Evolutionary conservation across 306 rosid species (phyloP), one percentile per base, ranked within the genome.

Genomic region (Elaeagnus macrophylla): DNA sequence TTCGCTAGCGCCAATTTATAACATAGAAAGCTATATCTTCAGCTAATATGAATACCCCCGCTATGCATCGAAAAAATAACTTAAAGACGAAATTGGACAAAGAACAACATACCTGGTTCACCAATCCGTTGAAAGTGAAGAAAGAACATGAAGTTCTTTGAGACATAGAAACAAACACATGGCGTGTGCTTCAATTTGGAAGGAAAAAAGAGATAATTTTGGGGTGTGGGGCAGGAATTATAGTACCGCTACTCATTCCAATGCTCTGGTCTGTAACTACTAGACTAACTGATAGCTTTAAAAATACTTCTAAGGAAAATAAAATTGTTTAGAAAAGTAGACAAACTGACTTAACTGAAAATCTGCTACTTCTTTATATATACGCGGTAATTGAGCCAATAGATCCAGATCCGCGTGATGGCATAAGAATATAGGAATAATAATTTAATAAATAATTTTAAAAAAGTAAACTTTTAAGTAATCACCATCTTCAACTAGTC

Each of bases 311-410:
- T 10, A 46, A 32, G 43, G 35, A 32, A 32, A 12, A 63, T 14
- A 62, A 53, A 16, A 32, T 11, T 13, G 8, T 66, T 49, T 50
- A 58, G 59, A 53, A 66, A 57, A 53, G 36, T 38, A 50, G 39
- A 19, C 49, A 54, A 66, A 57, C 71, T 12, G 59, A 57, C 58
- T 57, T 50, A 66, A 66, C 59, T 51, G 59, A 49, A 66, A 51
- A 39, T 57, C 13, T 46, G 12, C 38, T 65, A 56, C 12, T 25
- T 48, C 58, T 42, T 49, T 51, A 14, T 41, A 0, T 15, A 19
- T 12, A 25, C 32, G 32, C 32, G 32, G 32, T 25, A 25, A 25
- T 25, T 25, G 32, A 25, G 32, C 0, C 32, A 25, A 25, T 25
- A 25, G 32, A 25, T 25, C 32, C 32, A 25, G 32, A 25, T 25